Base-by-base conservation (phyloP, 2,329 filamentous ascomycete genomes). In the Colletotrichum truncatum region DNA sequence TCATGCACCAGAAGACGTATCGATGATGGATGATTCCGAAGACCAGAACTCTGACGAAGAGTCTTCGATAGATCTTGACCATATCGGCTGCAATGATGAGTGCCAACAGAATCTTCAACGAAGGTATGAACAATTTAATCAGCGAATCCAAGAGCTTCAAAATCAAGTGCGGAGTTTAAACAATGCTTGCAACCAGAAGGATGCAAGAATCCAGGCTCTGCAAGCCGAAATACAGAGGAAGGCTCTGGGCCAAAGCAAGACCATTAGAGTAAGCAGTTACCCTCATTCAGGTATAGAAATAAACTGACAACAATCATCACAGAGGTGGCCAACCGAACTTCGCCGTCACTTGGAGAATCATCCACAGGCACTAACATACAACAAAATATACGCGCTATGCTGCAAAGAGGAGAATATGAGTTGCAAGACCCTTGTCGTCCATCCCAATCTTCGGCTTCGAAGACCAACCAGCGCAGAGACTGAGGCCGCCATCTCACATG, bases 341-440 rank as follows among this genome's bases (percentile, higher is more conserved):
- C 34, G n/a, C 10, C 4, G 16, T 8, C 46, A 25, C 9, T n/a
- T 65, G 1, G n/a, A 30, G 7, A 11, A 16, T 14, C 16, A 38
- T 8, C 7, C 12, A 8, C 4, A 23, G 6, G 45, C 5, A 11
- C 9, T 55, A 28, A 3, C 32, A 6, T 75, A 73, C 38, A 3
- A n/a, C 2, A 0, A 26, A 0, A 66, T 76, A 2, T 77, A 75
- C 56, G 53, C 45, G 9, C 53, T 69, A 1, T 69, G 71, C 43
- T 79, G 74, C 62, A 70, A 65, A n/a, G 77, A 80, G 60, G 76
- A 77, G 28, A 79, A 74, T 39, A 78, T 75, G 71, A 73, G 70
- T 2, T 45, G 46, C 41, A 60, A 8, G 0, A 3, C 60, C 4
- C 23, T 28, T 0, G 46, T 67, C 7, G 64, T 70, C 6, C 78